These are phyloP conservation scores for Aeminium ludgeri DNA, from an alignment of 495 filamentous ascomycete species.

Conservation along the genomic window DNA sequence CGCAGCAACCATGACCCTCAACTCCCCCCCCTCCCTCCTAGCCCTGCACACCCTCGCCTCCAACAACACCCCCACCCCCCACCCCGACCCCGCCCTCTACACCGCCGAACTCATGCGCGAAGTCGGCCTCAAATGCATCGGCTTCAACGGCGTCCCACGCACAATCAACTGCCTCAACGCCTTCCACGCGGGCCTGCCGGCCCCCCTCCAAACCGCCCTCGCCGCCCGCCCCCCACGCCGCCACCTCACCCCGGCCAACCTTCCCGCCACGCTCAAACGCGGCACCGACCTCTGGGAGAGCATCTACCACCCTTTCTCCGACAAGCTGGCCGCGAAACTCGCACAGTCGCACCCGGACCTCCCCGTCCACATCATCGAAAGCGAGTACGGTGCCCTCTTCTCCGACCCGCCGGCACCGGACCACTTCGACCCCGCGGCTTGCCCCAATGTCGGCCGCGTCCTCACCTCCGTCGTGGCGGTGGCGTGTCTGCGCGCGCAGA, in stretches of 20 bases:
- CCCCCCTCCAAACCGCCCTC: conserved; percentile 22
- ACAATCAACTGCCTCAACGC: conserved; percentile 61
- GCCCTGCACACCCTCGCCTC: conserved; percentile 38
- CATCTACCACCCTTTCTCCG: conserved; percentile 55
- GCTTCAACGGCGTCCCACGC: conserved; percentile 65
- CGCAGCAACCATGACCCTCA: conserved; percentile 58
- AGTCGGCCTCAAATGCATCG: conserved; percentile 65
- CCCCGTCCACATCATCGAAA: conserved; percentile 55
- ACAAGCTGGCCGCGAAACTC: conserved; percentile 48
- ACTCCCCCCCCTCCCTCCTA: conserved; percentile 48
- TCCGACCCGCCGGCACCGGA: conserved; percentile 36
- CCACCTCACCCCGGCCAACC: conserved; percentile 27
- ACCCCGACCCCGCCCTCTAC: conserved; percentile 27
- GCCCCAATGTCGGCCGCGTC: conserved; percentile 39
- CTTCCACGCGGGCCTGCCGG: conserved; percentile 41
- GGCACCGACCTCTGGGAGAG: conserved; percentile 51
- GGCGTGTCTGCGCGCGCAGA: conserved; percentile 53
- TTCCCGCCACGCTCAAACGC: conserved; percentile 34
- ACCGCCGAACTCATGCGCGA: conserved; percentile 63
- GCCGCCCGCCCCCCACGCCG: conserved; percentile 29
- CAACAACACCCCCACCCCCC: conserved; percentile 12
- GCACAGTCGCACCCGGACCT: conserved; percentile 57
- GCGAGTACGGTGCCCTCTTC: conserved; percentile 53
- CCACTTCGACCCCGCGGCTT: conserved; percentile 12
- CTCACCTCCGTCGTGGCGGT: conserved; percentile 53